A percentile compares a stretch with the other conserved stretches of the same genome.
Evolutionary conservation across 2,329 filamentous ascomycete genomes (phyloP).

Genomic region (Geoglossum cookeanum): DNA sequence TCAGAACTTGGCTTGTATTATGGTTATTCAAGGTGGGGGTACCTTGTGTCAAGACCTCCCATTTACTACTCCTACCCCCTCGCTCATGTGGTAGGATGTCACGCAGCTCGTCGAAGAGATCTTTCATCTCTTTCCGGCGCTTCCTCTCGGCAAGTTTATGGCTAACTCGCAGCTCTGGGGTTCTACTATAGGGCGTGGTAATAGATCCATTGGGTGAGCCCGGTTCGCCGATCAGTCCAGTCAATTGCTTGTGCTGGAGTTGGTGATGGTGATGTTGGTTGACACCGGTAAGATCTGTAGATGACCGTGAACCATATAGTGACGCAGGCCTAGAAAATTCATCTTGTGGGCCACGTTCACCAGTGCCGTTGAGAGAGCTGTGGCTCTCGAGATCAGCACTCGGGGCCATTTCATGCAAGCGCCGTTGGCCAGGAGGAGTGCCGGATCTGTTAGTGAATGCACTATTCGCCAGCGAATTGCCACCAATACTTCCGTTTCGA

Average conservation of each 20-base stretch:
- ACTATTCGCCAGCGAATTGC: constrained; percentile 61
- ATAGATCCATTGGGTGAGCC: constrained; percentile 23
- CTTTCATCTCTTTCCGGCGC: constrained; percentile 73
- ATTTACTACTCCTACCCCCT: constrained; percentile 72
- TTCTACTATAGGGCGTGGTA: constrained; percentile 52
- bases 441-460: constrained; percentile 59
- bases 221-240: constrained; percentile 44
- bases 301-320: background rate
- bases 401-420: constrained; percentile 45
- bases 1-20: background rate
- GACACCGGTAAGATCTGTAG: constrained; percentile 2
- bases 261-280: constrained; percentile 43
- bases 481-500: constrained; percentile 52
- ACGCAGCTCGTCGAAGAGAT: constrained; percentile 62
- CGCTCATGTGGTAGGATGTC: constrained; percentile 63
- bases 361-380: background rate
- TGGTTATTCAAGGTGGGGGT: constrained; percentile 12
- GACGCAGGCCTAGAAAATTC: background rate
- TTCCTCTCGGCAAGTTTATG: constrained; percentile 76
- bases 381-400: constrained; percentile 6
- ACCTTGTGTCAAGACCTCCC: constrained; percentile 80
- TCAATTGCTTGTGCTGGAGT: constrained; percentile 54
- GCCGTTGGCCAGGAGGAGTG: constrained; percentile 50
- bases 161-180: constrained; percentile 62
- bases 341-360: background rate